phyloP scores from a whole-genome alignment of 2,329 filamentous ascomycete genomes.

The Chaetothyriales sp. region DNA sequence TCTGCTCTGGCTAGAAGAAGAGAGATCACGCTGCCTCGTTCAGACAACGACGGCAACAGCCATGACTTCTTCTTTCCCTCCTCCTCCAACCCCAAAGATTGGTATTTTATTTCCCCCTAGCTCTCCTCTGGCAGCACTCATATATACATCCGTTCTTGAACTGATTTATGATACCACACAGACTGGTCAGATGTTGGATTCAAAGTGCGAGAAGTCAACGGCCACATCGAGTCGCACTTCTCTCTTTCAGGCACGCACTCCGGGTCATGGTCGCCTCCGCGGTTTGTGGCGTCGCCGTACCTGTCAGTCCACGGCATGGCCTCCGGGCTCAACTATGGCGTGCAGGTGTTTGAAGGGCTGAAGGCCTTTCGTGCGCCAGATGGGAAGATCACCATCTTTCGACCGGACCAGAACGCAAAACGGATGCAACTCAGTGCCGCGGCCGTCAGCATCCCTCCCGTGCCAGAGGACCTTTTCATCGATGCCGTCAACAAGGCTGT shows the following conservation, averaged over 20 bases:
- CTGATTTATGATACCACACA: conserved; percentile 20
- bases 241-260: conserved; percentile 48
- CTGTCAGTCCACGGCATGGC: conserved; percentile 90
- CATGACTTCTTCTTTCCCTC: conserved; percentile 44
- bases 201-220: conserved; percentile 84
- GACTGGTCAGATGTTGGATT: conserved; percentile 94
- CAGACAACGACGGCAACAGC: too few relatives aligned
- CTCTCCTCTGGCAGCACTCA: neutral
- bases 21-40: too few relatives aligned
- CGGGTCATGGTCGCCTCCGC: conserved; percentile 34
- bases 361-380: conserved; percentile 81
- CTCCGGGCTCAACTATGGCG: conserved; percentile 87
- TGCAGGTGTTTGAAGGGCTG: conserved; percentile 96
- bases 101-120: conserved; percentile 24
- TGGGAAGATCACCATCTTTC: conserved; percentile 66
- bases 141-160: conserved; percentile 5
- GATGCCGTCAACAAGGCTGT: conserved; percentile 67
- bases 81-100: conserved; percentile 63
- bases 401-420: conserved; percentile 66
- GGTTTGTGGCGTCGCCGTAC: conserved; percentile 69
- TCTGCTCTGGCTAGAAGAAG: too few relatives aligned
- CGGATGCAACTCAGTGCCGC: conserved; percentile 74
- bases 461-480: conserved; percentile 63
- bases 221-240: conserved; percentile 82
- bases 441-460: conserved; percentile 66